Conservation (phyloP, 2,329 filamentous ascomycete species). For the Westerdykella aurantiaca region DNA sequence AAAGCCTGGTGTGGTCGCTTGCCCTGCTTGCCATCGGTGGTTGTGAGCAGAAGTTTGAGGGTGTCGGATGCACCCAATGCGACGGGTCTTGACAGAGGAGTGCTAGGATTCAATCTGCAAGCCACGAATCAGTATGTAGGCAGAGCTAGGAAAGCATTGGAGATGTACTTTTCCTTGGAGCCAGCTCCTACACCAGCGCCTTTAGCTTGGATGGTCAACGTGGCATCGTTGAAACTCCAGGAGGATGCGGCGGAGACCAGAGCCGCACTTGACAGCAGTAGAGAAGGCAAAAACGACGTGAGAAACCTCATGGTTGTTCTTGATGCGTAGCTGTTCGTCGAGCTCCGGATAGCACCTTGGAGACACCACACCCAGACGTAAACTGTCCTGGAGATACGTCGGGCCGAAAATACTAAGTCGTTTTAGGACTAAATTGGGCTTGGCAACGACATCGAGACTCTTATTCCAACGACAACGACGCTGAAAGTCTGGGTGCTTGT, state of each 20-base stretch:
- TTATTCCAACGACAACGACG: no score
- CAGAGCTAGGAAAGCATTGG: not conserved
- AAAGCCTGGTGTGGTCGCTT: constrained; percentile 94
- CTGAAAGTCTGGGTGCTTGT: no score
- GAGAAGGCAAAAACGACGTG: constrained; percentile 38
- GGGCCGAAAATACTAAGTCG: not conserved
- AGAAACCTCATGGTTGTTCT: constrained; percentile 39
- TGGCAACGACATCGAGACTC: no score
- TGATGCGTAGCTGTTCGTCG: constrained; percentile 21
- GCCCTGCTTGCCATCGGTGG: constrained; percentile 68
- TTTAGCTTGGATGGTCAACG: constrained; percentile 59
- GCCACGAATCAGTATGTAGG: constrained; percentile 4
- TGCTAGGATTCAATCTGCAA: constrained; percentile 42
- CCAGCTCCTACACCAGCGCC: constrained; percentile 46
- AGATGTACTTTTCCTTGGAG: constrained; percentile 60
- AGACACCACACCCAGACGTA: constrained; percentile 7
- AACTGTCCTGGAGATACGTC: constrained; percentile 14
- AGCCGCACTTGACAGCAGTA: constrained; percentile 38
- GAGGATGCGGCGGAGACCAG: constrained; percentile 48
- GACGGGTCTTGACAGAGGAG: constrained; percentile 59
- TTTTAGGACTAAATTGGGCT: no score
- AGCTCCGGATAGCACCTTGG: constrained; percentile 14
- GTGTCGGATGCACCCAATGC: constrained; percentile 62
- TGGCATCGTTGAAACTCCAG: constrained; percentile 71
- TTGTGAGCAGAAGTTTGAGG: constrained; percentile 75